Evolutionary conservation across 1,139 yeast species (phyloP).

Genomic region (Suhomyces taliae): DNA sequence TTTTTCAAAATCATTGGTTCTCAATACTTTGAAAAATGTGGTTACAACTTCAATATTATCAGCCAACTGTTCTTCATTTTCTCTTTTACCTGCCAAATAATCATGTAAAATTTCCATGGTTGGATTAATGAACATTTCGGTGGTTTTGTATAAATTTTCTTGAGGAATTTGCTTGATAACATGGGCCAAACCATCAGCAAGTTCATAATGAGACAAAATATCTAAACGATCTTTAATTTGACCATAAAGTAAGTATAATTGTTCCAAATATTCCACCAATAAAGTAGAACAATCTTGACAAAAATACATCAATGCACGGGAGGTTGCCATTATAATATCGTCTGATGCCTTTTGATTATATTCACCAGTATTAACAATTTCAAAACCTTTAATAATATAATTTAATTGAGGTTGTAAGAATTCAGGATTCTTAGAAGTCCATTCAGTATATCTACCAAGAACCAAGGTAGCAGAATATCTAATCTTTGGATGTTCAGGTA

Average conservation of each 20-base stretch:
- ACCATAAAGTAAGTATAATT: conserved; percentile 72
- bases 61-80: conserved; percentile 36
- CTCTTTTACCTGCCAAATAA: conserved; percentile 12
- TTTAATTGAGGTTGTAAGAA: conserved; percentile 79
- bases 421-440: conserved; percentile 88
- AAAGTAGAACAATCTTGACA: conserved; percentile 85
- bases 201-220: conserved; percentile 68
- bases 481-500: conserved; percentile 85
- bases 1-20: conserved; percentile 35
- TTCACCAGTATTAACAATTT: conserved; percentile 28
- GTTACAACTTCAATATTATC: conserved; percentile 76
- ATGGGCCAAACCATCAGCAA: conserved; percentile 89
- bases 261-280: conserved; percentile 70
- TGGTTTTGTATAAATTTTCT: conserved; percentile 36
- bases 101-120: conserved; percentile 51
- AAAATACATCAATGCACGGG: conserved; percentile 91
- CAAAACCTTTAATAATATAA: conserved; percentile 81
- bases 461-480: conserved; percentile 92
- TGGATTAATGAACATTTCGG: conserved; percentile 65
- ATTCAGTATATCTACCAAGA: conserved; percentile 89
- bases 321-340: conserved; percentile 80
- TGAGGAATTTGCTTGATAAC: conserved; percentile 59
- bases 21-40: conserved; percentile 65
- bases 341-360: conserved; percentile 17
- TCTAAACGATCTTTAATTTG: conserved; percentile 61